A percentile compares a stretch with the other conserved stretches of the same genome.
These are phyloP conservation scores for Diaporthe australafricana DNA, from an alignment of 2,329 filamentous ascomycete genomes.

Conservation along the genomic window DNA sequence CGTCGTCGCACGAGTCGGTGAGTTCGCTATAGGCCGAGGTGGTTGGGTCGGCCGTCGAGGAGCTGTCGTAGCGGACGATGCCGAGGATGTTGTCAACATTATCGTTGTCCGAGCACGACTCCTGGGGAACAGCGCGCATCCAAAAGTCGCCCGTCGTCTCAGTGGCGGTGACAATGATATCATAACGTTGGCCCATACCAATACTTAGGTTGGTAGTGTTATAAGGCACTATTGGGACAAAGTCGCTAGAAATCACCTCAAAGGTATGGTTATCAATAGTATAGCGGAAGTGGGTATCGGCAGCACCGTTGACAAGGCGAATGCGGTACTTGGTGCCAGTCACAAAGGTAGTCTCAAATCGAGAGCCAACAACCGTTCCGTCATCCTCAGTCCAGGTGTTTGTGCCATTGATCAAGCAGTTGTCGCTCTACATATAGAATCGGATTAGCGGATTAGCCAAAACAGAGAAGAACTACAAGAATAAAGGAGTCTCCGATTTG, in stretches of 20 bases:
- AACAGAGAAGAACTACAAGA: too few relatives aligned
- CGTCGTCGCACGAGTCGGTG: constrained; percentile 48
- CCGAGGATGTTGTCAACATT: constrained; percentile 58
- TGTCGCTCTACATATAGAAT: constrained; percentile 45
- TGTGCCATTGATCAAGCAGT: constrained; percentile 58
- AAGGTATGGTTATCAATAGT: constrained; percentile 59
- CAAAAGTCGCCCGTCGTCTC: constrained; percentile 54
- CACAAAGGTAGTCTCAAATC: constrained; percentile 52
- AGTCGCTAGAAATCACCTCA: constrained; percentile 60
- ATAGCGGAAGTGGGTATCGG: constrained; percentile 39
- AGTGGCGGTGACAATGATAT: constrained; percentile 56
- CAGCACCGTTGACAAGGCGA: constrained; percentile 20
- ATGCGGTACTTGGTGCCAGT: constrained; percentile 53
- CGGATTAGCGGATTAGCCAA: neutral
- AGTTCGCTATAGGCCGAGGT: constrained; percentile 13
- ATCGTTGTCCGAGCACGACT: constrained; percentile 53
- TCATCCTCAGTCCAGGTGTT: constrained; percentile 50
- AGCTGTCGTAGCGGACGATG: constrained; percentile 56
- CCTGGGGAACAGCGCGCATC: constrained; percentile 59
- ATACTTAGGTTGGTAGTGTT: constrained; percentile 58
- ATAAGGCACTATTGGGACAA: constrained; percentile 60
- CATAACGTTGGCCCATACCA: constrained; percentile 60
- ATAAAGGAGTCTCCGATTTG: neutral
- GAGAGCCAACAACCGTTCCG: constrained; percentile 44
- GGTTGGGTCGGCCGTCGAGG: constrained; percentile 37